Conservation (phyloP, 345 rosid species). For the Corchorus capsularis region DNA sequence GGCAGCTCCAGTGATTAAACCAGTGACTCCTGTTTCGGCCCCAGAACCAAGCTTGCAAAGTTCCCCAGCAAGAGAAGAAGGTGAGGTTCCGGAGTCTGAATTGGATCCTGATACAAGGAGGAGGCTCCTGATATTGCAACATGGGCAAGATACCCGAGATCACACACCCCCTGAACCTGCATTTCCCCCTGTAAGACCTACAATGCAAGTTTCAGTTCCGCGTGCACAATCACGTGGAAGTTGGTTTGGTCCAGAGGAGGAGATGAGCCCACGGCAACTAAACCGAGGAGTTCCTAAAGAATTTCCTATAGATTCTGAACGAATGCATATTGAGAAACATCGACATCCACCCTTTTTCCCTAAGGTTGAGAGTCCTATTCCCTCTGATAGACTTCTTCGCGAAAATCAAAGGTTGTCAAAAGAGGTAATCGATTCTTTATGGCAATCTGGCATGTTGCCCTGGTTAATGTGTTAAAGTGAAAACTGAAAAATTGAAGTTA, state of each 20-base stretch:
- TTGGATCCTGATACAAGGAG: constrained; percentile 97
- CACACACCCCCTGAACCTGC: constrained; percentile 61
- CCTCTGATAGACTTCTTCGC: constrained; percentile 67
- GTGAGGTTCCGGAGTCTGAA: constrained; percentile 98
- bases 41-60: constrained; percentile 75
- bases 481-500: constrained; percentile 6
- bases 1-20: constrained; percentile 55
- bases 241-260: constrained; percentile 86
- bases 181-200: constrained; percentile 64
- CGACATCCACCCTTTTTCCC: constrained; percentile 63
- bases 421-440: constrained; percentile 52
- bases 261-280: constrained; percentile 72
- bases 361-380: constrained; percentile 63
- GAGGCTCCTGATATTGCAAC: constrained; percentile 95
- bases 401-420: constrained; percentile 80
- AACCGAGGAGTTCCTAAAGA: constrained; percentile 65
- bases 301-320: constrained; percentile 64
- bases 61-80: constrained; percentile 99
- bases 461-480: neutral
- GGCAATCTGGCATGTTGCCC: neutral
- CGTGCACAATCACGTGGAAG: constrained; percentile 61
- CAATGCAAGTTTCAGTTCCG: constrained; percentile 65
- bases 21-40: constrained; percentile 52
- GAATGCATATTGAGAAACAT: constrained; percentile 64
- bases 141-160: constrained; percentile 93